Conservation (phyloP, 2,329 filamentous ascomycete genomes). For the Aspergillus eucalypticola region DNA sequence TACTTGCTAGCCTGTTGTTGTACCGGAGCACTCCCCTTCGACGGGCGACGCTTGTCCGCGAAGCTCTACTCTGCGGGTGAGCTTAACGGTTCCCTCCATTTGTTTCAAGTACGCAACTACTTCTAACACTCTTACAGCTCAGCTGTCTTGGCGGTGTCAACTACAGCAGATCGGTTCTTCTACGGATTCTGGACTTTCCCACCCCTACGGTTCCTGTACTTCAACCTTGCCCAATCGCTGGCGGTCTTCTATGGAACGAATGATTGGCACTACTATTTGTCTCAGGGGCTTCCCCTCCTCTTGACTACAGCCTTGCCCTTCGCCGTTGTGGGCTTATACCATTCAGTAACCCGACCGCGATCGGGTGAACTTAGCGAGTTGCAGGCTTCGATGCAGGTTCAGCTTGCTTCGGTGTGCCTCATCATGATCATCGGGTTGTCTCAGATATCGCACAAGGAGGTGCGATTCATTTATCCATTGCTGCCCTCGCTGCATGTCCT, state of each 20-base stretch:
- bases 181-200: conserved; percentile 88
- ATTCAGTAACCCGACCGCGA: conserved; percentile 44
- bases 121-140: conserved; percentile 26
- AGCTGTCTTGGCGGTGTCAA: conserved; percentile 63
- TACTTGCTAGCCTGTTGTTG: conserved; percentile 60
- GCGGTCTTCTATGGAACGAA: conserved; percentile 92
- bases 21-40: conserved; percentile 45
- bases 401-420: conserved; percentile 60
- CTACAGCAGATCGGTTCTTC: conserved; percentile 71
- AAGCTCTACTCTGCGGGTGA: conserved; percentile 62
- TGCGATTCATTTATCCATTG: conserved; percentile 93
- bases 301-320: conserved; percentile 84
- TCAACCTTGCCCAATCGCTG: conserved; percentile 85
- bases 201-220: conserved; percentile 80
- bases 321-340: conserved; percentile 63
- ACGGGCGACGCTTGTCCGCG: conserved; percentile 58
- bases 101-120: conserved; percentile 15
- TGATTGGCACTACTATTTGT: conserved; percentile 88
- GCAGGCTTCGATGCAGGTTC: conserved; percentile 47
- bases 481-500: conserved; percentile 83
- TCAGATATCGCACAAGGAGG: conserved; percentile 89
- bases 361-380: conserved; percentile 34
- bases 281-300: conserved; percentile 84
- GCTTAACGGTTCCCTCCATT: conserved; percentile 12
- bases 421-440: conserved; percentile 67